Conservation (phyloP, 1,139 yeast genomes). For the Kodamaea arcana region DNA sequence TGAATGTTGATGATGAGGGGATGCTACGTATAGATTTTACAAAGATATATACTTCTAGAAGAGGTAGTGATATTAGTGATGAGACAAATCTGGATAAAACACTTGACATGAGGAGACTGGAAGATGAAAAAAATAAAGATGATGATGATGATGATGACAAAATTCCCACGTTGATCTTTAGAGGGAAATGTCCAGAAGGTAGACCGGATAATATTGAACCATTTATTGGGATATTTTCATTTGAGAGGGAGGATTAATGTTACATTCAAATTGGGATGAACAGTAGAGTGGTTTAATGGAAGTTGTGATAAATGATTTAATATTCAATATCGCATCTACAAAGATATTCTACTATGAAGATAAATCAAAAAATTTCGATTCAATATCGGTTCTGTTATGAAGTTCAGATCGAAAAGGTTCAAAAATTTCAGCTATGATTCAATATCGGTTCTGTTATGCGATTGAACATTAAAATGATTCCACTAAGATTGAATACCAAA, state of each 20-base stretch:
- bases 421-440: too few species aligned
- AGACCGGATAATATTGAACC: constrained; percentile 52
- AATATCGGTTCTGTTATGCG: too few species aligned
- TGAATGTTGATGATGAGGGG: constrained; percentile 48
- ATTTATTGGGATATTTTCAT: constrained; percentile 53
- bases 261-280: too few species aligned
- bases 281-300: too few species aligned
- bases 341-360: too few species aligned
- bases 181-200: constrained; percentile 54
- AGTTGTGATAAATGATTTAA: too few species aligned
- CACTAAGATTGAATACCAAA: too few species aligned
- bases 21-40: constrained; percentile 52
- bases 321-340: too few species aligned
- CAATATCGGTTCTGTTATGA: too few species aligned
- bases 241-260: constrained; percentile 39
- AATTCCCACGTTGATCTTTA: constrained; percentile 45
- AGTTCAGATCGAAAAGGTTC: too few species aligned
- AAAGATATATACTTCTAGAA: constrained; percentile 33
- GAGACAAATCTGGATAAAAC: not conserved
- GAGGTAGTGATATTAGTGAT: constrained; percentile 5
- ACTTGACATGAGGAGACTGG: not conserved
- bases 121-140: constrained; percentile 5
- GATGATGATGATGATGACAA: constrained; percentile 8
- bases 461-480: too few species aligned
- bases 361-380: too few species aligned